A percentile compares a stretch with the other conserved stretches of the same genome.
Conservation (phyloP, 768 basidiomycete species). For the Asterophora parasitica region DNA sequence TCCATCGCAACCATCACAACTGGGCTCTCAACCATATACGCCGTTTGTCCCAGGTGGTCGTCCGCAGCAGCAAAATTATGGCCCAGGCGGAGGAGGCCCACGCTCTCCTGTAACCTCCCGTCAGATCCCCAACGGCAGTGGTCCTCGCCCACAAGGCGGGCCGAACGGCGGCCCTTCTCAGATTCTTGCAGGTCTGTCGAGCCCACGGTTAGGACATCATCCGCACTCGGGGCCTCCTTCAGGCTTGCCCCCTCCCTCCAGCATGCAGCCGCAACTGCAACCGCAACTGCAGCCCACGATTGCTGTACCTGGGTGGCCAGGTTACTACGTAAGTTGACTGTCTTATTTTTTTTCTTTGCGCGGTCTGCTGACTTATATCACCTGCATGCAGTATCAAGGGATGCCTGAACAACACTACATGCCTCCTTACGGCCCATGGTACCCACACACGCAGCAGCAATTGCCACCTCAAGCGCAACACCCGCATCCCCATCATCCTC, state of each 20-base stretch:
- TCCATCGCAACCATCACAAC: slow-evolving; percentile 38
- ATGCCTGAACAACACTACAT: slow-evolving; percentile 38
- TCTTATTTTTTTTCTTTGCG: slow-evolving; percentile 1
- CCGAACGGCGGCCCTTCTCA: slow-evolving; percentile 50
- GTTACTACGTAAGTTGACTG: slow-evolving; percentile 54
- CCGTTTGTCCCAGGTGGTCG: slow-evolving; percentile 42
- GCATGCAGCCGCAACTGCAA: slow-evolving; percentile 37
- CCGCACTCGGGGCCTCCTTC: slow-evolving; percentile 50
- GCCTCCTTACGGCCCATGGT: slow-evolving; percentile 34
- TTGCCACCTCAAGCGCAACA: slow-evolving; percentile 33
- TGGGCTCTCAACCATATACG: slow-evolving; percentile 39
- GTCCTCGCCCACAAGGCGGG: slow-evolving; percentile 51
- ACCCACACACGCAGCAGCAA: slow-evolving; percentile 33
- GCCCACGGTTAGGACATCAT: slow-evolving; percentile 63
- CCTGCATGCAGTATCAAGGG: slow-evolving; percentile 31
- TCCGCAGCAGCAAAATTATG: slow-evolving; percentile 42
- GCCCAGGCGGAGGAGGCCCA: slow-evolving; percentile 48
- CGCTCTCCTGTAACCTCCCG: slow-evolving; percentile 66
- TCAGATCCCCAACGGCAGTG: slow-evolving; percentile 56
- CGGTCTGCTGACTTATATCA: slow-evolving; percentile 8
- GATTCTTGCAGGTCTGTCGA: slow-evolving; percentile 52
- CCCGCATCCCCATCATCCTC: slow-evolving; percentile 46
- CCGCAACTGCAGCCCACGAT: slow-evolving; percentile 37
- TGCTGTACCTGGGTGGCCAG: slow-evolving; percentile 34
- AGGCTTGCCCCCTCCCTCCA: slow-evolving; percentile 41